Conservation (phyloP, 2,329 filamentous ascomycete genomes). For the Cercospora zeina region DNA sequence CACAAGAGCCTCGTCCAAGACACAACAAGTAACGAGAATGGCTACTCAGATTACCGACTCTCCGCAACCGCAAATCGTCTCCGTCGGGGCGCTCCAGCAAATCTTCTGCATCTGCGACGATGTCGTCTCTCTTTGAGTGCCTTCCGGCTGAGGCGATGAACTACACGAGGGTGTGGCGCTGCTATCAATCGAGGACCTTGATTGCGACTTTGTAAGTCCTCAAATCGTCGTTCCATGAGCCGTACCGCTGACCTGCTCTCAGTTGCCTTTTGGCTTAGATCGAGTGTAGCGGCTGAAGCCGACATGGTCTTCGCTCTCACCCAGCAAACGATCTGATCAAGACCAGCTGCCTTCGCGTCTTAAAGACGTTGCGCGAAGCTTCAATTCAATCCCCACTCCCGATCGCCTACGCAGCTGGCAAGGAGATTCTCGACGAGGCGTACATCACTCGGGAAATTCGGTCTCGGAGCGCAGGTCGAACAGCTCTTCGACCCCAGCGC, state of each 20-base stretch:
- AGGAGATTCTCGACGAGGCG: not conserved
- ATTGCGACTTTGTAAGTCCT: not conserved
- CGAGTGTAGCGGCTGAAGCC: not conserved
- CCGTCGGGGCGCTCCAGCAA: slow-evolving; percentile 17
- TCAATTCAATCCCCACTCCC: not conserved
- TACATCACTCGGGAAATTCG: not conserved
- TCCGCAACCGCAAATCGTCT: slow-evolving; percentile 10
- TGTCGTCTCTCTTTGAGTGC: not conserved
- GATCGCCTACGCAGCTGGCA: not conserved
- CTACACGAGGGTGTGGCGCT: not conserved
- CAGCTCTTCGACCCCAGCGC: not conserved
- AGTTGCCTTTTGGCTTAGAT: not conserved
- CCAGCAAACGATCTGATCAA: too few relatives aligned
- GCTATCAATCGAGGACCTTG: not conserved
- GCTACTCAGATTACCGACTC: slow-evolving; percentile 25
- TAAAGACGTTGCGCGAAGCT: too few relatives aligned
- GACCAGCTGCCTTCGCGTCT: too few relatives aligned
- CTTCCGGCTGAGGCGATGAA: not conserved
- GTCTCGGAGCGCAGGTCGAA: not conserved
- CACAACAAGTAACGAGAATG: slow-evolving; percentile 24
- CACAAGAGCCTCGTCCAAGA: slow-evolving; percentile 5
- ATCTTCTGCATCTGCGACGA: slow-evolving; percentile 22
- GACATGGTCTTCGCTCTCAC: too few relatives aligned
- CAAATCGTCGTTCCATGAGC: not conserved
- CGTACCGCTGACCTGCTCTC: not conserved